These are phyloP conservation scores for Oryza nivara DNA, from an alignment of 176 grass and related monocot genomes.

Conservation along the genomic window DNA sequence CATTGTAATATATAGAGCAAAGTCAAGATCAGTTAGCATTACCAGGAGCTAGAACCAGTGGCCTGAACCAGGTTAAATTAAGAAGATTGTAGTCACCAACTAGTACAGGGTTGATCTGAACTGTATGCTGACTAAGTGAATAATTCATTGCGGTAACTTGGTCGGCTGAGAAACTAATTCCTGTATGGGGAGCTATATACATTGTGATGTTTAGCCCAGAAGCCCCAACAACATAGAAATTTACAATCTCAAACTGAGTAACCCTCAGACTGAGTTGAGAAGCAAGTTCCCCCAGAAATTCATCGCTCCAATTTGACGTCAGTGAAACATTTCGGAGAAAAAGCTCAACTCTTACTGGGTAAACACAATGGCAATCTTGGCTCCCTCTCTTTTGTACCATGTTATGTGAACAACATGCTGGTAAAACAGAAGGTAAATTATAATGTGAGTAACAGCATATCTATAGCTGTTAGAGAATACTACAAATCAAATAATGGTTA, in stretches of 20 bases:
- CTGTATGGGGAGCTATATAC: constrained; percentile 85
- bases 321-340: constrained; percentile 90
- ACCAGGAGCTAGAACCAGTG: constrained; percentile 75
- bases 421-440: constrained; percentile 25
- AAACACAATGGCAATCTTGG: constrained; percentile 80
- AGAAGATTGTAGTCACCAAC: constrained; percentile 91
- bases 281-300: constrained; percentile 86
- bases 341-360: constrained; percentile 90
- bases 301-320: constrained; percentile 81
- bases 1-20: constrained; percentile 41
- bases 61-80: constrained; percentile 90
- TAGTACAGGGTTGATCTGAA: constrained; percentile 74
- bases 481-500: background rate
- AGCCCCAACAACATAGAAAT: constrained; percentile 97
- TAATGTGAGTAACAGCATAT: background rate
- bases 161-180: constrained; percentile 75
- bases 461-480: background rate
- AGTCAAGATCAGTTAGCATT: constrained; percentile 39
- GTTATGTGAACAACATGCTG: constrained; percentile 86
- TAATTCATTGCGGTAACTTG: constrained; percentile 75
- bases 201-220: constrained; percentile 98
- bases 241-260: constrained; percentile 83
- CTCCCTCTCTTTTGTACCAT: constrained; percentile 75
- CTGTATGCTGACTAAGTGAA: constrained; percentile 66
- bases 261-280: constrained; percentile 69